Base-by-base conservation (phyloP, 164 flowering plant species). In the Chimonanthus praecox region DNA sequence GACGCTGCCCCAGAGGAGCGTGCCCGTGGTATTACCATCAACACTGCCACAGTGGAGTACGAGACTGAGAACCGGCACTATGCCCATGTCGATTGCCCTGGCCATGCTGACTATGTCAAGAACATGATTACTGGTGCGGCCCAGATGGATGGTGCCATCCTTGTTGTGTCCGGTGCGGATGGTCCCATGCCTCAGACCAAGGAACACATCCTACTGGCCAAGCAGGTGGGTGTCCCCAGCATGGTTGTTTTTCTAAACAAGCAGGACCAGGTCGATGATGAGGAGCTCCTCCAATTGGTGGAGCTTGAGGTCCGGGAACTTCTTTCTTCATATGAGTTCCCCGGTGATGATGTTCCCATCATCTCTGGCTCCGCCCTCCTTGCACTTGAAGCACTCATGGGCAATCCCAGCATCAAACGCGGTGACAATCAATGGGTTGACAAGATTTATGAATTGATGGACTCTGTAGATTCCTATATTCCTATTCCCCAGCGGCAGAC, bases 111-210 rank as follows among this genome's bases (percentile, higher is more conserved):
- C 51, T 81, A 81, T 20, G 81, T 78, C 11, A 78, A 78, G 74
- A 78, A 78, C 68, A 81, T 81, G 79, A 81, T 81, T 21, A 81
- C 81, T 6, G 83, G 81, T 9, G 83, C 83, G 0, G 80, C 80
- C 10, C 83, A 81, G 61, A 81, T 81, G 83, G 83, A 78, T 51
- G 80, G 83, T 3, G 80, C 83, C n/a, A 81, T 81, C 47, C 77
- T 81, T 7, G 83, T 81, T 5, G 81, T 76, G 18, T 81, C 84
- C 18, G 84, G 84, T 4, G 84, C 84, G 0, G 84, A 81, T 18
- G 83, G 81, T 0, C 83, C 83, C 20, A 81, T 81, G 83, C 83
- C 83, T 16, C 83, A 81, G 76, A 78, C 83, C 47, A 81, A 81
- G 69, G 83, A 81, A 67, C 83, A 81, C 73, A 81, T 81, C 18